phyloP scores from a whole-genome alignment of 257 asterid genomes.

The Rhazya stricta region DNA sequence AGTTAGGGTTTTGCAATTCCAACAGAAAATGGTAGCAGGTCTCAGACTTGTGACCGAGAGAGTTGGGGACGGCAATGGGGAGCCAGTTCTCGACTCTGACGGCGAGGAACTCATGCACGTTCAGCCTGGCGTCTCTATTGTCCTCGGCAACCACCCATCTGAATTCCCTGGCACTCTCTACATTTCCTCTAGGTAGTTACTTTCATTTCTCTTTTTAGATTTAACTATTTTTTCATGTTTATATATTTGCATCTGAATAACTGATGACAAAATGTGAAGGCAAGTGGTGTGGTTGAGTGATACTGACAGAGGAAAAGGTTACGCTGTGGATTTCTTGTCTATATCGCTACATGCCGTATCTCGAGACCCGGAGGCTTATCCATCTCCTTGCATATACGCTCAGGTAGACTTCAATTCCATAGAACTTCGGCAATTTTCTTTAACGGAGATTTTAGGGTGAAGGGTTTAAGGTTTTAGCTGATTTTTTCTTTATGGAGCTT shows the following conservation, averaged over 20 bases:
- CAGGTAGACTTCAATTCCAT: constrained; percentile 40
- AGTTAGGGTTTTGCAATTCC: constrained; percentile 18
- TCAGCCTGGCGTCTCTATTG: constrained; percentile 58
- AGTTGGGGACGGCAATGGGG: constrained; percentile 55
- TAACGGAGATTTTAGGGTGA: background rate
- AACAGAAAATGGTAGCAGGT: constrained; percentile 49
- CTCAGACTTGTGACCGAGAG: constrained; percentile 54
- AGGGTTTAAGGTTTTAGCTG: background rate
- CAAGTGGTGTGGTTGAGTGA: constrained; percentile 95
- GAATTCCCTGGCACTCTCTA: constrained; percentile 80
- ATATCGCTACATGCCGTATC: constrained; percentile 89
- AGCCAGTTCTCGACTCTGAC: constrained; percentile 49
- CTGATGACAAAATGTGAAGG: constrained; percentile 33
- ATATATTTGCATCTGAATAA: constrained; percentile 15
- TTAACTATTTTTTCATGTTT: background rate
- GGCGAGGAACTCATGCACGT: constrained; percentile 76
- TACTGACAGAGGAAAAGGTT: constrained; percentile 61
- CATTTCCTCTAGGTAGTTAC: constrained; percentile 59
- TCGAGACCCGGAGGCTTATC: constrained; percentile 81
- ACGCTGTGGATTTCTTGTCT: constrained; percentile 70
- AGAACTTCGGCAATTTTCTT: background rate
- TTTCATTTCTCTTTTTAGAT: background rate
- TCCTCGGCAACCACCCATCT: constrained; percentile 56
- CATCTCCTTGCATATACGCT: constrained; percentile 76
- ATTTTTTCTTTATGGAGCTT: background rate